Percentiles rank a stretch among this genome's conserved stretches.
phyloP scores from a whole-genome alignment of 78 protist species.

The Dictyostelium intermedium region DNA sequence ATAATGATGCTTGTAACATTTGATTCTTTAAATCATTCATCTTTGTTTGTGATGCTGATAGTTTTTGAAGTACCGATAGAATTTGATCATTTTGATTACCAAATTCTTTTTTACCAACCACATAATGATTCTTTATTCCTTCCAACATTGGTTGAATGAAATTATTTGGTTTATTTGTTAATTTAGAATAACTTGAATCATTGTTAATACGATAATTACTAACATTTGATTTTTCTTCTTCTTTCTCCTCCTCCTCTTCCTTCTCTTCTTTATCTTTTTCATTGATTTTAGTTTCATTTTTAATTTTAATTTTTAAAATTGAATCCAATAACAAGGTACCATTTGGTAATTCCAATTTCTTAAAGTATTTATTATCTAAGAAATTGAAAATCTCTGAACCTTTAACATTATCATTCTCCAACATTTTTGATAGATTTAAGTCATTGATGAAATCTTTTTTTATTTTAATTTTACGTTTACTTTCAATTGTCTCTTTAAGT shows the following conservation, averaged over 20 bases:
- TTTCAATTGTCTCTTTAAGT: background rate
- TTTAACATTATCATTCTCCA: background rate
- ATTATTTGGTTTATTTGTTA: background rate
- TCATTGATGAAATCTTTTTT: background rate
- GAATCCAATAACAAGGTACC: background rate
- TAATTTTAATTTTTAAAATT: background rate
- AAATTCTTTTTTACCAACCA: background rate
- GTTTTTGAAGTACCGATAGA: background rate
- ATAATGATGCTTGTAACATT: background rate
- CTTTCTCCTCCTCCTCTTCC: background rate
- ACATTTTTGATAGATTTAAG: background rate
- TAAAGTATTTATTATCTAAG: background rate
- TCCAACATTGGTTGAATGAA: background rate
- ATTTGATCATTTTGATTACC: background rate
- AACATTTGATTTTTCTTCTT: background rate
- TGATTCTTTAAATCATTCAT: background rate
- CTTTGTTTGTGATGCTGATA: background rate
- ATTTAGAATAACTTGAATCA: background rate
- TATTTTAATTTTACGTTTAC: background rate
- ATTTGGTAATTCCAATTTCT: background rate
- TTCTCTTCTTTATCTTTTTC: background rate
- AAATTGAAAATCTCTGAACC: background rate
- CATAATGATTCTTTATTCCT: background rate
- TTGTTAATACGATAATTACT: background rate
- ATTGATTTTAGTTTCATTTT: background rate